These are phyloP conservation scores for Seminavis robusta DNA, from an alignment of 108 stramenopile species.

Conservation along the genomic window DNA sequence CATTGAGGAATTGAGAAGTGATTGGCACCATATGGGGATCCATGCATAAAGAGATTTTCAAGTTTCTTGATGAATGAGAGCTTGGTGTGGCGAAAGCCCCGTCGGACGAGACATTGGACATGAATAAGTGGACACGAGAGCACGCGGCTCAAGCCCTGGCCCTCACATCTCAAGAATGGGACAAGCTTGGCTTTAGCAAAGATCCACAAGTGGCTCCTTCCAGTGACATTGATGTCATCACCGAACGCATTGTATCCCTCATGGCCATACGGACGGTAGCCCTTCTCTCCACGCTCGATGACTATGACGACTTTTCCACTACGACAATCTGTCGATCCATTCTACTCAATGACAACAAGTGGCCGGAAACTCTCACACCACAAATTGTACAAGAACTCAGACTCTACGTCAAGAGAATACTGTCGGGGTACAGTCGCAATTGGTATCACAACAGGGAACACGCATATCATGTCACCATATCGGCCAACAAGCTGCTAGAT, in stretches of 20 bases:
- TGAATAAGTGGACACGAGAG: background rate
- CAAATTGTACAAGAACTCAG: constrained; percentile 3
- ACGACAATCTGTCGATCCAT: constrained; percentile 4
- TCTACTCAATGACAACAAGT: background rate
- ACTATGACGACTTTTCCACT: constrained; percentile 5
- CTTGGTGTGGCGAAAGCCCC: background rate
- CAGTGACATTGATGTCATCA: constrained; percentile 5
- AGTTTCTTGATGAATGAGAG: background rate
- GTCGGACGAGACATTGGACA: background rate
- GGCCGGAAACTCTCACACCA: constrained; percentile 4
- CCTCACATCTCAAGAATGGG: constrained; percentile 16
- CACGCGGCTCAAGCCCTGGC: constrained; percentile 14
- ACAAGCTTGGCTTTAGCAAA: constrained; percentile 1
- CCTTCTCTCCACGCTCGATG: constrained; percentile 14
- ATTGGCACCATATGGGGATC: background rate
- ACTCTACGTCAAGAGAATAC: constrained; percentile 5
- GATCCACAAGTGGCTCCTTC: background rate
- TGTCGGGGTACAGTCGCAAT: constrained; percentile 3
- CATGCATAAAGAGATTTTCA: background rate
- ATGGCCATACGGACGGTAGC: constrained; percentile 44
- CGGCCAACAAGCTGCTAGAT: constrained; percentile 45
- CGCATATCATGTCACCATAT: constrained; percentile 44
- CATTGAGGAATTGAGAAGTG: background rate
- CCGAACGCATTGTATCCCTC: constrained; percentile 35
- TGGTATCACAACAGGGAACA: constrained; percentile 48